Evolutionary conservation across 164 flowering plant species (phyloP).

Genomic region (Dillenia suffruticosa): DNA sequence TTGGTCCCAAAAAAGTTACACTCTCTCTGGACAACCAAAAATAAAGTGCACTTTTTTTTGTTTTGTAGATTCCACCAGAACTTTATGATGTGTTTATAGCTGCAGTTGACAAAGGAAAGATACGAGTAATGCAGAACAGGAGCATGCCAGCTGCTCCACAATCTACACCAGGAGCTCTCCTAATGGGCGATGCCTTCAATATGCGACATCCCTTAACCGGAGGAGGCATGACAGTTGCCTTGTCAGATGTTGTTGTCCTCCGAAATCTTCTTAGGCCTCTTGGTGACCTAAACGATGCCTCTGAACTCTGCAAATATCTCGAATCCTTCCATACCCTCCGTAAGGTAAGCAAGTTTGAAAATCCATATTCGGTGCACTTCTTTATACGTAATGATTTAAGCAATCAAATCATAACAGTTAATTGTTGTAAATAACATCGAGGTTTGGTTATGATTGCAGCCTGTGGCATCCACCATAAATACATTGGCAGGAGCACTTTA

Average conservation of each 20-base stretch:
- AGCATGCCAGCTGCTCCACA: constrained; percentile 96
- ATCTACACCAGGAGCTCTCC: constrained; percentile 85
- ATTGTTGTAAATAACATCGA: too few relatives aligned
- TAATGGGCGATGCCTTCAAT: constrained; percentile 95
- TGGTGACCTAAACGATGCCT: constrained; percentile 62
- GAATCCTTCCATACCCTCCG: constrained; percentile 80
- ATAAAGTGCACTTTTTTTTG: too few relatives aligned
- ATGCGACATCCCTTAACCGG: constrained; percentile 96
- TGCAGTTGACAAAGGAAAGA: constrained; percentile 74
- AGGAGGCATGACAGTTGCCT: constrained; percentile 92
- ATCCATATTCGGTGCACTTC: too few relatives aligned
- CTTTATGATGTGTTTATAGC: constrained; percentile 61
- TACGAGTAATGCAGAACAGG: constrained; percentile 89
- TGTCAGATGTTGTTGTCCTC: constrained; percentile 80
- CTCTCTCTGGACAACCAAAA: neutral
- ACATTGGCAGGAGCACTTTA: constrained; percentile 77
- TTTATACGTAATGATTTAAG: too few relatives aligned
- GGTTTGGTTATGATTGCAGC: constrained; percentile 38
- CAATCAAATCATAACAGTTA: too few relatives aligned
- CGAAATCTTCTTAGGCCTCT: constrained; percentile 78
- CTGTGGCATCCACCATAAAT: constrained; percentile 78
- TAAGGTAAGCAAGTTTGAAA: constrained; percentile 30
- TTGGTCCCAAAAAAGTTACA: neutral
- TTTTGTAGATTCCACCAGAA: constrained; percentile 59
- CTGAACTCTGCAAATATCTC: constrained; percentile 65